A percentile compares a stretch with the other conserved stretches of the same genome.
phyloP scores from a whole-genome alignment of 2,329 filamentous ascomycete genomes.

The Samsoniella hepiali region DNA sequence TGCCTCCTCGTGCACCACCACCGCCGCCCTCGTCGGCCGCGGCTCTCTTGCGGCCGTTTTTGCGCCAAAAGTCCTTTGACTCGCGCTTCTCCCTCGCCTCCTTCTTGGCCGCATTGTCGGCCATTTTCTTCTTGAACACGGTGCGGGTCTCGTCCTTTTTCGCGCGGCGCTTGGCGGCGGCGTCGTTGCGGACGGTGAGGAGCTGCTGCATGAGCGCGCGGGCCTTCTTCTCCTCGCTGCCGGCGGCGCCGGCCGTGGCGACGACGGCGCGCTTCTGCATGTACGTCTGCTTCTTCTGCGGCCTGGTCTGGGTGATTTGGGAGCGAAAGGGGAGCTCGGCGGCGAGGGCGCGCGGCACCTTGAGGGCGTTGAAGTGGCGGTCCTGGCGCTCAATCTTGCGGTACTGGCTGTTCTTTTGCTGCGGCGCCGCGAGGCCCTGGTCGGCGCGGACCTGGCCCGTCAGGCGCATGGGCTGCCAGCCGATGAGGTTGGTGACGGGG shows the following conservation, averaged over 20 bases:
- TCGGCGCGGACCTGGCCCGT: conserved; percentile 87
- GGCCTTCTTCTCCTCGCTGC: conserved; percentile 85
- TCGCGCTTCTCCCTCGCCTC: conserved; percentile 84
- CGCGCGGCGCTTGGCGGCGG: conserved; percentile 73
- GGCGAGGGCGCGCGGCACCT: conserved; percentile 75
- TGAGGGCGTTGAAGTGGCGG: conserved; percentile 75
- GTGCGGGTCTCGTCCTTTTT: conserved; percentile 87
- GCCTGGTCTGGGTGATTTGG: conserved; percentile 78
- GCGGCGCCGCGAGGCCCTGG: conserved; percentile 70
- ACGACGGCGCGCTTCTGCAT: conserved; percentile 95
- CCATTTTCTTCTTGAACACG: conserved; percentile 78
- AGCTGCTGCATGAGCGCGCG: conserved; percentile 90
- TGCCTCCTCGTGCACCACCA: conserved; percentile 30
- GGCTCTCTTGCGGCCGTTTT: conserved; percentile 73
- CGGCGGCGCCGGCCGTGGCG: conserved; percentile 64
- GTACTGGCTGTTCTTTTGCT: conserved; percentile 83
- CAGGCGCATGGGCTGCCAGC: conserved; percentile 90
- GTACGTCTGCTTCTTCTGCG: conserved; percentile 79
- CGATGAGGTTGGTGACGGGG: conserved; percentile 87
- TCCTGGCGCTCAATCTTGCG: conserved; percentile 61
- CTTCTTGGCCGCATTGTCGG: conserved; percentile 80
- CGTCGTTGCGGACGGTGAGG: conserved; percentile 85
- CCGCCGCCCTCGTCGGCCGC: conserved; percentile 41
- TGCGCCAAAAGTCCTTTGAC: conserved; percentile 86
- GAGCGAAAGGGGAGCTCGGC: conserved; percentile 88